Conservation (phyloP, 2,329 filamentous ascomycete genomes). For the Fusarium foetens region DNA sequence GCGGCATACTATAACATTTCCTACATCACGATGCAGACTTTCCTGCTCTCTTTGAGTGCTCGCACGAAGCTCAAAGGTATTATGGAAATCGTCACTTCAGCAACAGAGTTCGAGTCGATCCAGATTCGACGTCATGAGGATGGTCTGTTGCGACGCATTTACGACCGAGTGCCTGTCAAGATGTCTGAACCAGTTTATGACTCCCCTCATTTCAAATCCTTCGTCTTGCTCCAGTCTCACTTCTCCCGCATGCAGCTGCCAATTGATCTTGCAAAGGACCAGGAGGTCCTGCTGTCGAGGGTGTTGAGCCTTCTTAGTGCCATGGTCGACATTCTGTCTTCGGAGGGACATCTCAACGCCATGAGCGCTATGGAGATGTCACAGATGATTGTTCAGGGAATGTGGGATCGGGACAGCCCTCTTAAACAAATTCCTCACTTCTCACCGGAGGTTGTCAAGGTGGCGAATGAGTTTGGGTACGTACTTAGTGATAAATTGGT, state of each 20-base stretch:
- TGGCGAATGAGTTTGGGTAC: constrained; percentile 80
- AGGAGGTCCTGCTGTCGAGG: constrained; percentile 86
- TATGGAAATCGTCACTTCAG: constrained; percentile 95
- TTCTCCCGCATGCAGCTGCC: constrained; percentile 98
- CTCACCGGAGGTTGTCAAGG: constrained; percentile 82
- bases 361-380: constrained; percentile 99
- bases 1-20: constrained; percentile 99
- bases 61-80: constrained; percentile 97
- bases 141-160: constrained; percentile 86
- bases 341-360: constrained; percentile 94
- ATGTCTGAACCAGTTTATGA: constrained; percentile 88
- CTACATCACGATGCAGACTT: constrained; percentile 99
- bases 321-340: constrained; percentile 93
- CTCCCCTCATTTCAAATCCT: constrained; percentile 98
- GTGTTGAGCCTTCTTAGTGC: constrained; percentile 89
- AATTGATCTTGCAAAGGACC: constrained; percentile 94
- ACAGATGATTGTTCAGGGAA: constrained; percentile 98
- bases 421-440: constrained; percentile 99
- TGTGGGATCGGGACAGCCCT: constrained; percentile 98
- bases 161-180: constrained; percentile 94
- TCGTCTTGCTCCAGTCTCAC: constrained; percentile 95
- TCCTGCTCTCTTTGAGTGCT: constrained; percentile 87
- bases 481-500: constrained; percentile 39
- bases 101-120: constrained; percentile 94
- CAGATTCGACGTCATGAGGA: constrained; percentile 96